phyloP scores from a whole-genome alignment of 2,329 filamentous ascomycete genomes.

The Tolypocladium pustulatum region DNA sequence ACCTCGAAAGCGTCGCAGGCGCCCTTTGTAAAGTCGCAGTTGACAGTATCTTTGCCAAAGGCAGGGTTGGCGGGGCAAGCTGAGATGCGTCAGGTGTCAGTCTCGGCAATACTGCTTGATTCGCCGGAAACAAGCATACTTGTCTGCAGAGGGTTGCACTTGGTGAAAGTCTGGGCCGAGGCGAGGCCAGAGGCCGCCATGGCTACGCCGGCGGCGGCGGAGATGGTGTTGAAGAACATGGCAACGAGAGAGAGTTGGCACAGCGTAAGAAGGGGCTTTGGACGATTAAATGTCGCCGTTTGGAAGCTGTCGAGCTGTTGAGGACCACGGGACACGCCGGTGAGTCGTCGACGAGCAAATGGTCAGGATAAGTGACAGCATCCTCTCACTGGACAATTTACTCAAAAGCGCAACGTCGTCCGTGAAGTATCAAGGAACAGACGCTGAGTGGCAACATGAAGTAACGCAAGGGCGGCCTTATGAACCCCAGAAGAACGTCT shows the following conservation, averaged over 20 bases:
- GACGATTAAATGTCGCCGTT: not conserved
- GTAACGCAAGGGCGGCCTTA: not conserved
- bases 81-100: constrained; percentile 10
- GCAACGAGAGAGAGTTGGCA: not conserved
- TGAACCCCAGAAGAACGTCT: not conserved
- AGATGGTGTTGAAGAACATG: constrained; percentile 35
- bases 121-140: constrained; percentile 17
- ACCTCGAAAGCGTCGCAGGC: constrained; percentile 44
- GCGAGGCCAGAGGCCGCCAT: constrained; percentile 38
- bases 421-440: not conserved
- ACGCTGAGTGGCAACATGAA: not conserved
- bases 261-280: not conserved
- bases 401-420: not conserved
- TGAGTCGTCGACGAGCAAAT: not conserved
- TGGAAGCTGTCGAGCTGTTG: not conserved
- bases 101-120: too few species aligned
- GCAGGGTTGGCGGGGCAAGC: constrained; percentile 68
- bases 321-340: not conserved
- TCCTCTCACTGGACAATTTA: not conserved
- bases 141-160: constrained; percentile 43
- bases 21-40: constrained; percentile 70
- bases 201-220: constrained; percentile 34
- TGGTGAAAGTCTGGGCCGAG: constrained; percentile 44
- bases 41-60: constrained; percentile 43
- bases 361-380: not conserved